Conservation (phyloP, 805 yeast species). For the Candida arabinofermentans region DNA sequence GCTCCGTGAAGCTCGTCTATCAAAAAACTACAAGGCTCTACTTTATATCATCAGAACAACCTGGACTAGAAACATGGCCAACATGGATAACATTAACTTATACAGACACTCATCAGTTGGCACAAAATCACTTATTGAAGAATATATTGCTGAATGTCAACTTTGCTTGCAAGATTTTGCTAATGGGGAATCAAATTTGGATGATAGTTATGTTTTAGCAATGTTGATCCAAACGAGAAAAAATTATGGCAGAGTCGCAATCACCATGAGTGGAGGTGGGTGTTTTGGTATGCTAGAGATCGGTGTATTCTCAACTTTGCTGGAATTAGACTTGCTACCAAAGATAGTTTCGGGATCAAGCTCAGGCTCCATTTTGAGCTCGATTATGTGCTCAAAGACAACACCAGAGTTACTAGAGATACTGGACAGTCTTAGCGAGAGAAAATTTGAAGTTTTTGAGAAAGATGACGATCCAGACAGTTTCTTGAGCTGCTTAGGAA, state of each 20-base stretch:
- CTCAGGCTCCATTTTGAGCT: constrained; percentile 93
- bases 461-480: constrained; percentile 48
- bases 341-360: constrained; percentile 89
- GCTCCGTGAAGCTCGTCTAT: constrained; percentile 53
- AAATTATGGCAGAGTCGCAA: constrained; percentile 90
- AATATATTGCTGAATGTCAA: constrained; percentile 76
- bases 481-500: constrained; percentile 46
- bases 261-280: constrained; percentile 95
- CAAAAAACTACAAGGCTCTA: constrained; percentile 55
- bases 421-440: constrained; percentile 57
- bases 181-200: constrained; percentile 40
- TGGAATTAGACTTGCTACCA: constrained; percentile 75
- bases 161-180: constrained; percentile 38
- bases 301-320: constrained; percentile 80
- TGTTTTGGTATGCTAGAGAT: constrained; percentile 90
- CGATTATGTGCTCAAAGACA: constrained; percentile 77
- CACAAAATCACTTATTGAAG: constrained; percentile 79
- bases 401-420: constrained; percentile 63
- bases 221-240: constrained; percentile 84
- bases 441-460: constrained; percentile 49
- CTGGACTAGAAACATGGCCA: constrained; percentile 82
- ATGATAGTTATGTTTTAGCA: constrained; percentile 66
- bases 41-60: constrained; percentile 77
- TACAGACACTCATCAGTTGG: constrained; percentile 81
- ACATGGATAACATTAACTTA: constrained; percentile 76